A percentile compares a stretch with the other conserved stretches of the same genome.
Evolutionary conservation across 495 filamentous ascomycete genomes (phyloP).

Genomic region (Parathielavia appendiculata): DNA sequence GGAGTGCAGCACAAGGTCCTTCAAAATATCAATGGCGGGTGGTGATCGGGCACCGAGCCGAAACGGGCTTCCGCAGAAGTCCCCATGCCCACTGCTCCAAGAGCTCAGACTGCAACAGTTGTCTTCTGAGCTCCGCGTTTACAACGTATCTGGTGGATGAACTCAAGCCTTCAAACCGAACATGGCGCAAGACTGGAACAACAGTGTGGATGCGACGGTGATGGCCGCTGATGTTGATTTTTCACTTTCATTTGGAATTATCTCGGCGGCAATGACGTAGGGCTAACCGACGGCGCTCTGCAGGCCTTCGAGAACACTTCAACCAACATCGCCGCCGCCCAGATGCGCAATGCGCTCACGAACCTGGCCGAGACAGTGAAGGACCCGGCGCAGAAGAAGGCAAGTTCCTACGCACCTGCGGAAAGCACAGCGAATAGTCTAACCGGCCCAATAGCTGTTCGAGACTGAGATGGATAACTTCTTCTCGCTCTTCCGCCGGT

Average conservation of each 20-base stretch:
- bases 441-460: slow-evolving; percentile 53
- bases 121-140: not conserved
- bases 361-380: slow-evolving; percentile 84
- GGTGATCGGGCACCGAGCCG: not conserved
- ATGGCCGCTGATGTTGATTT: slow-evolving; percentile 9
- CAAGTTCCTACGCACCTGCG: slow-evolving; percentile 27
- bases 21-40: not conserved
- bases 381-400: slow-evolving; percentile 78
- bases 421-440: not conserved
- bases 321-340: slow-evolving; percentile 91
- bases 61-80: not conserved
- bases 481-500: slow-evolving; percentile 93
- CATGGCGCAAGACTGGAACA: not conserved
- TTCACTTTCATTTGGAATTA: not conserved
- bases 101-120: not conserved
- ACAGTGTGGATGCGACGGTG: not conserved
- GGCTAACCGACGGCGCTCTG: slow-evolving; percentile 12
- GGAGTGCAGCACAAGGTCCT: not conserved
- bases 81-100: not conserved
- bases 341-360: slow-evolving; percentile 98
- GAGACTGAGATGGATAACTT: slow-evolving; percentile 99
- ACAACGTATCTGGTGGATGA: not conserved
- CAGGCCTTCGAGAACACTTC: slow-evolving; percentile 99
- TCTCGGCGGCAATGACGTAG: slow-evolving; percentile 9
- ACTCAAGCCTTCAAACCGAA: not conserved